A percentile compares a stretch with the other conserved stretches of the same genome.
phyloP scores from a whole-genome alignment of 176 grass and related monocot species.

The Paspalum vaginatum region DNA sequence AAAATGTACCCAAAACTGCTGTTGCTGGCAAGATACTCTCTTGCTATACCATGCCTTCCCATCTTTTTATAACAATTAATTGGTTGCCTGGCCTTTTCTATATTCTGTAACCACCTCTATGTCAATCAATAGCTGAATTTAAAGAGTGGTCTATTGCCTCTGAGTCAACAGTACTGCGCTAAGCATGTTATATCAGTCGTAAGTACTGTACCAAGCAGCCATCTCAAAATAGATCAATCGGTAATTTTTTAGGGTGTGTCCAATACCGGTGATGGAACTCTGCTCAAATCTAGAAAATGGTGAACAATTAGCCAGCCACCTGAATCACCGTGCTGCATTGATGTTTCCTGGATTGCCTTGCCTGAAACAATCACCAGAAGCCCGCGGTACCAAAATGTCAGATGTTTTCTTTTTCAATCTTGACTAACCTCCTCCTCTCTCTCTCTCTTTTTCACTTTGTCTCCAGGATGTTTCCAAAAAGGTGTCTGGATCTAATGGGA shows the following conservation, averaged over 20 bases:
- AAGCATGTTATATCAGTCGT: not conserved
- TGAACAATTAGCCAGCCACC: not conserved
- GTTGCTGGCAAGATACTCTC: not conserved
- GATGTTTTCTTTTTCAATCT: not conserved
- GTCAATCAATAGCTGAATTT: not conserved
- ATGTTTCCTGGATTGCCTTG: not conserved
- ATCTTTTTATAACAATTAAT: not conserved
- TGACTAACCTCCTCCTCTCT: not conserved
- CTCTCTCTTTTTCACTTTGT: not conserved
- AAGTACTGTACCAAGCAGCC: not conserved
- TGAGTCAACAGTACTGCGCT: not conserved
- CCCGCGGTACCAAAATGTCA: not conserved
- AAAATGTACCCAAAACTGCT: not conserved
- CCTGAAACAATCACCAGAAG: not conserved
- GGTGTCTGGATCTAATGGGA: not conserved
- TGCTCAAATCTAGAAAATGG: not conserved
- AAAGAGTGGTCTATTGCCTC: not conserved
- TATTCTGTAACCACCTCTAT: not conserved
- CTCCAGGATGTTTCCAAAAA: slow-evolving; percentile 53
- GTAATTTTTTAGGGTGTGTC: not conserved
- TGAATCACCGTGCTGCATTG: not conserved
- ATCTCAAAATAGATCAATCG: not conserved
- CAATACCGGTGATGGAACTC: not conserved
- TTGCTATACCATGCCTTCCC: not conserved
- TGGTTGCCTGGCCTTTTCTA: not conserved